These are phyloP conservation scores for Penicillium crustosum DNA, from an alignment of 2,329 filamentous ascomycete species.

Conservation along the genomic window DNA sequence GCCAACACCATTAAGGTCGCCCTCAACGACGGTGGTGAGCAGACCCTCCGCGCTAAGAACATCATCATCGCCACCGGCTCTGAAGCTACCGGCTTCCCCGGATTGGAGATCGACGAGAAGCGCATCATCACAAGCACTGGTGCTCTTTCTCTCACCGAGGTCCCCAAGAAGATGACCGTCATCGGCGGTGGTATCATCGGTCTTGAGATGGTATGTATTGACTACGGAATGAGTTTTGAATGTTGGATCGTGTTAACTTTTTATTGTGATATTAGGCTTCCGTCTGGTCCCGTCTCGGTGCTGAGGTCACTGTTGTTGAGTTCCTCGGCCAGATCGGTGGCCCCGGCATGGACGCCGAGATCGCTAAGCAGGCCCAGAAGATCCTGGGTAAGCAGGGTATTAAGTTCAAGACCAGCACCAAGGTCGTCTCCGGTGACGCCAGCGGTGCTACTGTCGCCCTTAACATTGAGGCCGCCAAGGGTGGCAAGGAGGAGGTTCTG, in stretches of 20 bases:
- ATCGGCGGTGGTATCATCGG: conserved; percentile 99
- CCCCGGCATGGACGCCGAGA: conserved; percentile 93
- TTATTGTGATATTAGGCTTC: conserved; percentile 57
- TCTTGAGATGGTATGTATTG: conserved; percentile 76
- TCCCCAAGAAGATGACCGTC: conserved; percentile 94
- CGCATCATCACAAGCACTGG: conserved; percentile 95
- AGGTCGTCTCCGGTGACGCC: conserved; percentile 83
- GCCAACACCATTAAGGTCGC: conserved; percentile 91
- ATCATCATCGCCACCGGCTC: conserved; percentile 96
- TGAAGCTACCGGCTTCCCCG: conserved; percentile 94
- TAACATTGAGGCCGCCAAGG: conserved; percentile 87
- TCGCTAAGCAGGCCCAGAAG: conserved; percentile 89
- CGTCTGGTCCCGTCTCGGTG: conserved; percentile 90
- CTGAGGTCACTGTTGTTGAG: conserved; percentile 96
- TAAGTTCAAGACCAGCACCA: conserved; percentile 97
- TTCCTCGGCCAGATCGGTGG: conserved; percentile 95
- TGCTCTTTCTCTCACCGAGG: conserved; percentile 81
- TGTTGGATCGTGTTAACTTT: conserved; percentile 6
- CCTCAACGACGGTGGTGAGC: conserved; percentile 87
- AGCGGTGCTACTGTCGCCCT: conserved; percentile 76
- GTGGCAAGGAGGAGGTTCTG: conserved; percentile 88
- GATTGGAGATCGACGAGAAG: conserved; percentile 95
- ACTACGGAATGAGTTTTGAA: background rate
- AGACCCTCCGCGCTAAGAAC: conserved; percentile 86
- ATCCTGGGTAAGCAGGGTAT: conserved; percentile 94